These are phyloP conservation scores for Abrus pulchellus DNA, from an alignment of 306 rosid genomes.

Conservation along the genomic window DNA sequence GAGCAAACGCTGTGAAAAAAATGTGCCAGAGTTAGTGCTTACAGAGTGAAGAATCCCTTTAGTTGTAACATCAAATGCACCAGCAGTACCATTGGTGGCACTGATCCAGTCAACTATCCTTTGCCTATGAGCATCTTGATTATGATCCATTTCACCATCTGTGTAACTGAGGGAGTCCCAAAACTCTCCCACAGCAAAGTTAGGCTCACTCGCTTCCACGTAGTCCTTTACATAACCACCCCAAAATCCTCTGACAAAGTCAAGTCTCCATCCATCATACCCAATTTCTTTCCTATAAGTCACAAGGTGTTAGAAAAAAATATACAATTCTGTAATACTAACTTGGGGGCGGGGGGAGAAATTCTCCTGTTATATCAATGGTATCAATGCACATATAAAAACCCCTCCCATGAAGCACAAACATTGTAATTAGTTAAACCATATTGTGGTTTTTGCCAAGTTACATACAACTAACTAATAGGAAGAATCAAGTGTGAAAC, in stretches of 20 bases:
- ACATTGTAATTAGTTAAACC: not conserved
- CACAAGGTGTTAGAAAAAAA: constrained; percentile 33
- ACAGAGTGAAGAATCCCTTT: constrained; percentile 94
- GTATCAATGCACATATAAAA: not conserved
- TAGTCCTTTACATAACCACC: constrained; percentile 93
- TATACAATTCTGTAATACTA: constrained; percentile 17
- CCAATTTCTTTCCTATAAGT: constrained; percentile 82
- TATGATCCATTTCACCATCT: constrained; percentile 71
- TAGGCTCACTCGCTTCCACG: constrained; percentile 78
- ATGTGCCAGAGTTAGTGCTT: constrained; percentile 49
- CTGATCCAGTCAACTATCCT: constrained; percentile 91
- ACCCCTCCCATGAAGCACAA: not conserved
- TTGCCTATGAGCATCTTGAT: constrained; percentile 96
- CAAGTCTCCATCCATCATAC: constrained; percentile 97
- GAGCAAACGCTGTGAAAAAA: constrained; percentile 21
- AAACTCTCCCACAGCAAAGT: constrained; percentile 84
- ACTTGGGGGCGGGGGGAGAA: not conserved
- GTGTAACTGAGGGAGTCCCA: constrained; percentile 95
- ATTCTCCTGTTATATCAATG: not conserved
- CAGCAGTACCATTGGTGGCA: constrained; percentile 76
- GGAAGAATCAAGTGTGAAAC: constrained; percentile 7
- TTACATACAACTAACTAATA: not conserved
- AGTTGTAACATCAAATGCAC: constrained; percentile 94
- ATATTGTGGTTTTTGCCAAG: not conserved
- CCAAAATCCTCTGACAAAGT: constrained; percentile 97